These are phyloP conservation scores for Raddia distichophylla DNA, from an alignment of 176 grass and related monocot genomes.

Conservation along the genomic window DNA sequence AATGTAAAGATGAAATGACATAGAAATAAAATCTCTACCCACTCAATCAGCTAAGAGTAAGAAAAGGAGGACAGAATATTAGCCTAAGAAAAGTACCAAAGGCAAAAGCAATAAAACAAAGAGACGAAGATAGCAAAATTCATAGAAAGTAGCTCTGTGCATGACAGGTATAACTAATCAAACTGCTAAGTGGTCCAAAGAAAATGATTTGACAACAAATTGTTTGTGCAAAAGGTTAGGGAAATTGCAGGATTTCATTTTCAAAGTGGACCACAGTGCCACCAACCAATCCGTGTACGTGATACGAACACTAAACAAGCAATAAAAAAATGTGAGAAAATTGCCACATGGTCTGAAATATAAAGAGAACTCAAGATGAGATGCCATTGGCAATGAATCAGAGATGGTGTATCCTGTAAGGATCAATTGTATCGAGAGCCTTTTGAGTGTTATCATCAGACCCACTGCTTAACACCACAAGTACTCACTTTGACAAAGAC, in stretches of 20 bases:
- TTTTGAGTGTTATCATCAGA: slow-evolving; percentile 52
- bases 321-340: slow-evolving; percentile 27
- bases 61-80: slow-evolving; percentile 29
- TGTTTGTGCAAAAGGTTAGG: slow-evolving; percentile 6
- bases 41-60: slow-evolving; percentile 27
- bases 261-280: slow-evolving; percentile 43
- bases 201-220: slow-evolving; percentile 47
- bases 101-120: slow-evolving; percentile 40
- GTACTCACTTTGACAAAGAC: slow-evolving; percentile 41
- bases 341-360: slow-evolving; percentile 33
- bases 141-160: slow-evolving; percentile 11
- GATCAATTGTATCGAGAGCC: slow-evolving; percentile 40
- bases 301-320: slow-evolving; percentile 41
- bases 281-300: slow-evolving; percentile 29
- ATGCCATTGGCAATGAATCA: slow-evolving; percentile 41
- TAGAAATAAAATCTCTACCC: slow-evolving; percentile 1
- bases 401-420: slow-evolving; percentile 38
- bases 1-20: slow-evolving; percentile 37
- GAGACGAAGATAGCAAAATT: slow-evolving; percentile 33
- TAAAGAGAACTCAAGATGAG: slow-evolving; percentile 34
- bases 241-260: slow-evolving; percentile 22
- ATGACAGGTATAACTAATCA: slow-evolving; percentile 48
- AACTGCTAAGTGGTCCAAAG: slow-evolving; percentile 44
- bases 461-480: slow-evolving; percentile 39
- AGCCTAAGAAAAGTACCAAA: slow-evolving; percentile 36